Percentiles rank a stretch among this genome's conserved stretches.
These are phyloP conservation scores for Herpotrichia juniperi DNA, from an alignment of 2,329 filamentous ascomycete genomes.

Conservation along the genomic window DNA sequence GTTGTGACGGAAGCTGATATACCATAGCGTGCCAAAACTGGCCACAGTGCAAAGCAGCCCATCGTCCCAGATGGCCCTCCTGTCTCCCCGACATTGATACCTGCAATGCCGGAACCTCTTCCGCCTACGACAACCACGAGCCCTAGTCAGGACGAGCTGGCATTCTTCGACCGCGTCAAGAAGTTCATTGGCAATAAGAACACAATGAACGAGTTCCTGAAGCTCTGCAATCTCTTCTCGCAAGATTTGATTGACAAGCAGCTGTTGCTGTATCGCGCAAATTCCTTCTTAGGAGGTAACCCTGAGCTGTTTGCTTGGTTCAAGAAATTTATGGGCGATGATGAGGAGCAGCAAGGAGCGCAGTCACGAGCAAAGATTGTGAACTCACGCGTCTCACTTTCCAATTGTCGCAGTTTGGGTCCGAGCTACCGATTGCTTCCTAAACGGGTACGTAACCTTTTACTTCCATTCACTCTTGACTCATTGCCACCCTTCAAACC, in stretches of 20 bases:
- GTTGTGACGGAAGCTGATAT: slow-evolving; percentile 14
- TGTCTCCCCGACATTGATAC: slow-evolving; percentile 86
- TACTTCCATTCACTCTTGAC: too few species aligned
- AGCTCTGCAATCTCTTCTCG: slow-evolving; percentile 94
- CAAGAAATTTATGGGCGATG: slow-evolving; percentile 80
- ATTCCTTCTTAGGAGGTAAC: slow-evolving; percentile 85
- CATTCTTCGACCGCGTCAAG: slow-evolving; percentile 95
- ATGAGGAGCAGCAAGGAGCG: slow-evolving; percentile 58
- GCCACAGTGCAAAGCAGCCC: slow-evolving; percentile 64
- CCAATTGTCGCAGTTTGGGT: slow-evolving; percentile 93
- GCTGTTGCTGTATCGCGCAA: slow-evolving; percentile 80
- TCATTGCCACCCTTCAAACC: too few species aligned
- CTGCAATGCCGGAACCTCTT: slow-evolving; percentile 85
- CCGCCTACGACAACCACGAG: slow-evolving; percentile 74
- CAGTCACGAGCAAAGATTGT: slow-evolving; percentile 67
- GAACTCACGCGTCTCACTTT: slow-evolving; percentile 83
- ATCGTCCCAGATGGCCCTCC: slow-evolving; percentile 62
- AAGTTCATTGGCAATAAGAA: slow-evolving; percentile 94
- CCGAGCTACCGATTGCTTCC: slow-evolving; percentile 94
- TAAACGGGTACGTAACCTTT: slow-evolving; percentile 64
- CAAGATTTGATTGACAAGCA: slow-evolving; percentile 90
- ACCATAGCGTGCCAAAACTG: slow-evolving; percentile 73
- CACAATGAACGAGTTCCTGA: slow-evolving; percentile 93
- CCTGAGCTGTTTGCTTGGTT: slow-evolving; percentile 89
- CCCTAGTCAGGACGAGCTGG: slow-evolving; percentile 83